Base-by-base conservation (phyloP, 2,329 filamentous ascomycete genomes). In the Periconia digitata region DNA sequence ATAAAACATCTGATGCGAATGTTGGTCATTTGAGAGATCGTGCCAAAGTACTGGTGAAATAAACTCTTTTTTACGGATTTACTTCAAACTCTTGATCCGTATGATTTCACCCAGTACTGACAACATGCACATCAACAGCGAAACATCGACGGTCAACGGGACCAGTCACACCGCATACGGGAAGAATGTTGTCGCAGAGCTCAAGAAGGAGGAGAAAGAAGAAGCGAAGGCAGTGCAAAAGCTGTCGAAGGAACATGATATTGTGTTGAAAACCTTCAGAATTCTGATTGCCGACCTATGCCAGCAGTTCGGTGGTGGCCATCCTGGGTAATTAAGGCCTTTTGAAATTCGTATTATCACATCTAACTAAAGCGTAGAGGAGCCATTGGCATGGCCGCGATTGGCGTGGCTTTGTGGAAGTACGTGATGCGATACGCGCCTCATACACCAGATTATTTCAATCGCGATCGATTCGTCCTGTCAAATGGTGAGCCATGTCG, bases 251-350 rank as follows among this genome's bases (percentile, higher is more conserved):
- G 62, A 68, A 37, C 72, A 75, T 54, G 76, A 83, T 41, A 63
- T 79, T 17, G 81, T 85, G 2, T 68, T 87, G 43, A 78, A 77
- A 56, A 81, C 80, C 6, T 86, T 86, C 61, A 75, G 85, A 46
- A 72, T 80, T 42, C 70, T 88, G 23, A 84, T 88, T 49, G 83
- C 85, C 38, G 85, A 89, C 62, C 70, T 89, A 3, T 87, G 84
- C 59, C 79, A 88, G 63, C 85, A 88, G 55, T 89, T 86, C 68
- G 82, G 82, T 53, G 84, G 84, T 29, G 85, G 85, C 0, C 85
- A 88, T 61, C 85, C 85, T 16, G 85, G 85, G 80, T 85, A 73
- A 57, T 75, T 8, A 17, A 16, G 5, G 10, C 6, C 35, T 17
- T 16, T 43, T 40, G 35, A 7, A 8, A 8, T 29, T 12, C 10